Conservation (phyloP, 169 alveolate genomes). For the Plasmodium chabaudi region DNA sequence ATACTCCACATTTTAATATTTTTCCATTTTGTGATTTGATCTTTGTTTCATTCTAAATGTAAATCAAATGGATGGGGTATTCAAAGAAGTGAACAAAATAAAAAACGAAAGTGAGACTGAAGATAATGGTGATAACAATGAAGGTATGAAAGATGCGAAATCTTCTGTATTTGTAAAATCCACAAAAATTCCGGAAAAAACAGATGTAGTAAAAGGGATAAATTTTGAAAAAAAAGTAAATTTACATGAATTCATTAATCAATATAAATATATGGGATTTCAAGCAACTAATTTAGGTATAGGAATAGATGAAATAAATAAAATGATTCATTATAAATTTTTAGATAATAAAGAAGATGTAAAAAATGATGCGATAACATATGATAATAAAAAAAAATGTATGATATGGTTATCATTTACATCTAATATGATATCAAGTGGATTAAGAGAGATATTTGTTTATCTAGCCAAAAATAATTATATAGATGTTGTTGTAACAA, state of each 20-base stretch:
- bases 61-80: not conserved
- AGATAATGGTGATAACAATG: slow-evolving; percentile 25
- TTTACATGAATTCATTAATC: slow-evolving; percentile 77
- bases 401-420: slow-evolving; percentile 97
- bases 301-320: slow-evolving; percentile 84
- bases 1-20: no score
- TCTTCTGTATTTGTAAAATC: slow-evolving; percentile 76
- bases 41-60: no score
- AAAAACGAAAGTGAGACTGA: slow-evolving; percentile 38
- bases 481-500: slow-evolving; percentile 95
- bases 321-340: slow-evolving; percentile 82
- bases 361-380: slow-evolving; percentile 81
- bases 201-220: slow-evolving; percentile 78
- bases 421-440: slow-evolving; percentile 97
- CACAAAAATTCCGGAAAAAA: slow-evolving; percentile 76
- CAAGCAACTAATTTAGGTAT: slow-evolving; percentile 87
- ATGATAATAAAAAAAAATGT: slow-evolving; percentile 90
- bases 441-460: slow-evolving; percentile 96
- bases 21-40: no score
- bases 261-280: slow-evolving; percentile 82
- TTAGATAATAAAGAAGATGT: slow-evolving; percentile 42
- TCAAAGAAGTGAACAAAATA: slow-evolving; percentile 61
- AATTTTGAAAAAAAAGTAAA: slow-evolving; percentile 77
- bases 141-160: slow-evolving; percentile 33
- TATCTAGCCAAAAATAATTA: slow-evolving; percentile 94